Base-by-base conservation (phyloP, 192 early-diverging fungal species). In the Coemansia sp. region DNA sequence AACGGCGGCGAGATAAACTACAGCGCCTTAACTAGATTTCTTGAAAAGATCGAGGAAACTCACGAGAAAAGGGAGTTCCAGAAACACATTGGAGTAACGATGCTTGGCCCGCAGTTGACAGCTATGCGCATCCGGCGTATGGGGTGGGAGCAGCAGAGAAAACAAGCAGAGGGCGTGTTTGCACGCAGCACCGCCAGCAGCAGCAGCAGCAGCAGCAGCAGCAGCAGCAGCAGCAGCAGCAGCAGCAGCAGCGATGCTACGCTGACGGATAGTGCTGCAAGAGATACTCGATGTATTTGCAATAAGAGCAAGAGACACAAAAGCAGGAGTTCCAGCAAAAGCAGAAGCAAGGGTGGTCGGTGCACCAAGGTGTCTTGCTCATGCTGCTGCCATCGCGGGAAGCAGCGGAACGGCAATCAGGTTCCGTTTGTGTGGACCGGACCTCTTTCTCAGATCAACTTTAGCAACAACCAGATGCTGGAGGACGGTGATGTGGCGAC, bases 1-100 rank as follows among this genome's bases (percentile, higher is more conserved):
- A 64, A 84, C 16, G 67, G 74, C 16, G 87, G 89, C 25, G 13
- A 58, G 6, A 77, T 91, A 46, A 76, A 87, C 39, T 43, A 84
- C 0, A 45, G 40, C 0, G 62, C 82, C 2, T 67, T 84, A 20
- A 51, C 78, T 48, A 43, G 61, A 18, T 66, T 92, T 15, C 59
- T 92, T 42, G 40, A 52, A 0, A 45, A 75, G 49, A 68, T 90
- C 28, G 84, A 61, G 8, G 58, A 39, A 2, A 82, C 77, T 15
- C 55, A 74, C 37, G 90, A 92, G 61, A 67, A 75, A 18, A 81
- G 85, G 23, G 61, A 59, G 12, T 92, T 92, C 51, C 66, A 66
- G 10, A 64, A 65, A 21, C 64, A 70, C 20, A 35, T 77, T 1
- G 74, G 71, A 4, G 68, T 59, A 3, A 77, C 65, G 25, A 46